These are phyloP conservation scores for Mycena vulgaris DNA, from an alignment of 768 basidiomycete species.

Conservation along the genomic window DNA sequence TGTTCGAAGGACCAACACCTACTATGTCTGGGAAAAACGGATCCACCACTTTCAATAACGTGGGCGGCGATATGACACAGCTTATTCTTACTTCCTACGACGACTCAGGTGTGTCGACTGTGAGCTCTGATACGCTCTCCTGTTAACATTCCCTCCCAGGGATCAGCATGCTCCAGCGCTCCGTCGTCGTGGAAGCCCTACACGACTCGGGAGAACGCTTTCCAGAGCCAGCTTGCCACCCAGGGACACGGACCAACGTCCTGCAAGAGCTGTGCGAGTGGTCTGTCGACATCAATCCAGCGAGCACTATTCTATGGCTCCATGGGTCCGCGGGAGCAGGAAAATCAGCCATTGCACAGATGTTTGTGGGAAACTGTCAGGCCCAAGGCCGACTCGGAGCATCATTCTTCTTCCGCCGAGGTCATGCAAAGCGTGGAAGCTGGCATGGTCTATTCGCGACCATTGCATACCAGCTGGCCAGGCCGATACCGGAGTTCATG, in stretches of 20 bases:
- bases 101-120: not conserved
- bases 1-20: no score
- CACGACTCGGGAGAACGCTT: no score
- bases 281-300: not conserved
- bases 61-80: not conserved
- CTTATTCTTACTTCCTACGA: no score
- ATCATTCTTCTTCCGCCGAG: not conserved
- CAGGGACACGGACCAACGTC: not conserved
- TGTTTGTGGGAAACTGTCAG: no score
- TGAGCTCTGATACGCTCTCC: not conserved
- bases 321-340: no score
- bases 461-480: no score
- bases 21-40: no score
- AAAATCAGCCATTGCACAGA: no score
- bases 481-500: not conserved
- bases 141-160: not conserved
- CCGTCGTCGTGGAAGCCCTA: not conserved
- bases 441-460: no score
- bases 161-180: not conserved
- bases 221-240: no score
- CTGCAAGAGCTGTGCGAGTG: not conserved
- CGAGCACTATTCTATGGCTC: no score
- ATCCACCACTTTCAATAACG: not conserved
- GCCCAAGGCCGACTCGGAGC: no score
- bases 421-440: not conserved